Evolutionary conservation across 1,139 yeast species (phyloP).

Genomic region (Pichia norvegensis): DNA sequence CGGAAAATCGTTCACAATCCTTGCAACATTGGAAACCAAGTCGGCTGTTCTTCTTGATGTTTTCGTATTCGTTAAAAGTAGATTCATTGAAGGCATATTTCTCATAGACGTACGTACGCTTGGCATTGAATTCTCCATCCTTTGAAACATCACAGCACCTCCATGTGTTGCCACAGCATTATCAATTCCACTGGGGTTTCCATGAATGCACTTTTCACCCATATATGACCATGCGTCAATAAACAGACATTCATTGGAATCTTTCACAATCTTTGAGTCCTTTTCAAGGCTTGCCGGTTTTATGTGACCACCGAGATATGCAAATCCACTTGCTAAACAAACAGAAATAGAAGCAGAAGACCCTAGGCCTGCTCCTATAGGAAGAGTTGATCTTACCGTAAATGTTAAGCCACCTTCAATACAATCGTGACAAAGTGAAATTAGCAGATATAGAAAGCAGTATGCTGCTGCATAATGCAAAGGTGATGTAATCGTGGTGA

Average conservation of each 20-base stretch:
- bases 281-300: constrained; percentile 25
- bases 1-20: constrained; percentile 46
- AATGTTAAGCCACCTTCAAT: constrained; percentile 55
- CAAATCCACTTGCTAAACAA: constrained; percentile 70
- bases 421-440: constrained; percentile 44
- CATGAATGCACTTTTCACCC: constrained; percentile 94
- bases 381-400: constrained; percentile 72
- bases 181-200: constrained; percentile 95
- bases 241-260: constrained; percentile 43
- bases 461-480: constrained; percentile 77
- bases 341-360: constrained; percentile 90
- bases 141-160: constrained; percentile 87
- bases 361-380: constrained; percentile 96
- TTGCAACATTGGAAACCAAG: constrained; percentile 70
- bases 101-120: constrained; percentile 58
- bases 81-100: constrained; percentile 65
- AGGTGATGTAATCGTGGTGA: constrained; percentile 41
- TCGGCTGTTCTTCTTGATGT: constrained; percentile 84
- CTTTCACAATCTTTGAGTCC: constrained; percentile 26
- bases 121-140: constrained; percentile 49
- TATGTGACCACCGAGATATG: constrained; percentile 53
- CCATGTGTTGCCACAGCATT: constrained; percentile 95
- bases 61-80: constrained; percentile 75
- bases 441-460: constrained; percentile 73
- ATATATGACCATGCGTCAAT: constrained; percentile 84